Evolutionary conservation across 139 green algal genomes (phyloP).

Genomic region (Chlamydomonas sphaeroides): DNA sequence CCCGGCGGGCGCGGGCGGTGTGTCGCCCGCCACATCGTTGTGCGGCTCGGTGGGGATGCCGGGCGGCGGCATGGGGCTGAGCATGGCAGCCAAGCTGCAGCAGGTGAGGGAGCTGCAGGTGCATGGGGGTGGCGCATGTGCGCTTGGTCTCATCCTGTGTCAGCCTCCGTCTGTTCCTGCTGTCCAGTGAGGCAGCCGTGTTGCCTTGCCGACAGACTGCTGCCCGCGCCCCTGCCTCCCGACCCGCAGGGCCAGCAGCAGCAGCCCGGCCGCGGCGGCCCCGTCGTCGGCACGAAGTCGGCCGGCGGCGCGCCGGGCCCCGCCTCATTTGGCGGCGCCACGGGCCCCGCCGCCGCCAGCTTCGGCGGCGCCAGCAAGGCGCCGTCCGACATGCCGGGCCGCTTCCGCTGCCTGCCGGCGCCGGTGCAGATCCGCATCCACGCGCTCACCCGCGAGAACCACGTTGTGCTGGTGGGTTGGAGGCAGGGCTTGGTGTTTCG

Average conservation of each 20-base stretch:
- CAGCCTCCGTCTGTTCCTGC: no score
- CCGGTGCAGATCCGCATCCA: constrained; percentile 28
- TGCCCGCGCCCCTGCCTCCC: no score
- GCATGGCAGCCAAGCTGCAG: constrained; percentile 42
- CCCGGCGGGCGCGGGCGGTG: no score
- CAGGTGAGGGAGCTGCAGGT: background rate
- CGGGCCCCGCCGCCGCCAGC: background rate
- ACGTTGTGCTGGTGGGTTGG: constrained; percentile 37
- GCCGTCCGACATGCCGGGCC: constrained; percentile 27
- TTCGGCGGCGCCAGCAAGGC: background rate
- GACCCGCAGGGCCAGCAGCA: no score
- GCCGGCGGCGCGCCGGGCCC: background rate
- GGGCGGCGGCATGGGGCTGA: no score
- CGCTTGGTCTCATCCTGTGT: no score
- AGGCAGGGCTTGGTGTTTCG: background rate
- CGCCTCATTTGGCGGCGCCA: background rate
- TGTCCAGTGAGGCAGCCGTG: no score
- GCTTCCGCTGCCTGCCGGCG: constrained; percentile 39
- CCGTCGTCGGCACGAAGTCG: background rate
- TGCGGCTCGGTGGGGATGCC: no score
- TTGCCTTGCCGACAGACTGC: no score
- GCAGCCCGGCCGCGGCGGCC: no score
- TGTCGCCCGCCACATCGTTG: no score
- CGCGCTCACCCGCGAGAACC: constrained; percentile 31
- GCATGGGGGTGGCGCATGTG: no score